Evolutionary conservation across 768 basidiomycete genomes (phyloP), one percentile per base, ranked within the genome.

Genomic region (Botryobasidium botryosum): DNA sequence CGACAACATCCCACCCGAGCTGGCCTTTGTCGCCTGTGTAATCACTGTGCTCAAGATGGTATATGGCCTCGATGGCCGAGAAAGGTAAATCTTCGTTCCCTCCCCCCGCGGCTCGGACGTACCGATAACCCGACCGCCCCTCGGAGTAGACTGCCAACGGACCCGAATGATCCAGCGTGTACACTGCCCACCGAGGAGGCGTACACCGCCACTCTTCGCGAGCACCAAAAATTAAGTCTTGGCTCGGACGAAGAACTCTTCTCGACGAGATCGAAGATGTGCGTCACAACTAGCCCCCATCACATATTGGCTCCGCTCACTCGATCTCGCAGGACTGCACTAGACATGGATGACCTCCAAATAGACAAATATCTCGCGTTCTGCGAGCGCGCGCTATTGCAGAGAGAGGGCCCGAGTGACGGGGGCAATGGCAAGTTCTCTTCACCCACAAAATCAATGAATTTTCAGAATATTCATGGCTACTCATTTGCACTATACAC

Each of bases 41-140:
- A 66, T 88, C 10, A 67, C 86, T 8, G 75, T 77, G 28, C 64
- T 90, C 53, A 91, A 90, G 62, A 68, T 92, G 68, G 70, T 77
- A 21, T 90, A 90, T 54, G 90, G 87, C 1, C 56, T 90, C 24
- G 86, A 90, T 56, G 83, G 76, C 24, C 64, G 62, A 50, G 45
- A 53, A 43, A 71, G 82, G 81, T 75, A 56, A 48, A 62, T 50
- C 2, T n/a, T 17, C 36, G 31, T 24, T 35, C 13, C 36, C 36
- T 31, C 35, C 3, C 36, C 29, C 35, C 12, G 36, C 21, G 20
- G 26, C 52, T 26, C 72, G 73, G 48, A 44, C 15, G 29, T 21
- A 25, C 25, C n/a, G 12, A 12, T 17, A 15, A 24, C 37, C 20
- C 18, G 27, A 15, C 6, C 38, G 7, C 32, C 6, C 33, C 35